A percentile compares a stretch with the other conserved stretches of the same genome.
Evolutionary conservation across 2,329 filamentous ascomycete species (phyloP).

Genomic region (Xylariaceae sp.): DNA sequence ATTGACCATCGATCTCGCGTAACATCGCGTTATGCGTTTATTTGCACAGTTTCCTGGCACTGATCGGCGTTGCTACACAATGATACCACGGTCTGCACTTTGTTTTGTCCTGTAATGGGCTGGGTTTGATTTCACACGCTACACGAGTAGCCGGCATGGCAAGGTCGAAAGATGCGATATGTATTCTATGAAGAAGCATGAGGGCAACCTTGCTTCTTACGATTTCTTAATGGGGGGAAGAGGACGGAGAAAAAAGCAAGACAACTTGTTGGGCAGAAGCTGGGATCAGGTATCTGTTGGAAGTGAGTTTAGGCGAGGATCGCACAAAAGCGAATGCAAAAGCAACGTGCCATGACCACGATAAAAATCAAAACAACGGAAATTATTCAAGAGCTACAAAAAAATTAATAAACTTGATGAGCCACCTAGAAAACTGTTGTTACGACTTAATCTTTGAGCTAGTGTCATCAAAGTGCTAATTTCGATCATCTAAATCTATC

Average conservation of each 20-base stretch:
- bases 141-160: slow-evolving; percentile 12
- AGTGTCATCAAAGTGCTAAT: no score
- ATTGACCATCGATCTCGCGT: slow-evolving; percentile 12
- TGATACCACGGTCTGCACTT: slow-evolving; percentile 32
- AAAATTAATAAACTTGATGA: slow-evolving; percentile 17
- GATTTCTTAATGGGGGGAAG: slow-evolving; percentile 9
- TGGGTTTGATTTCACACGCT: slow-evolving; percentile 19
- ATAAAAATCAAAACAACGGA: slow-evolving; percentile 17
- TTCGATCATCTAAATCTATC: no score
- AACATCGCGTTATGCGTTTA: slow-evolving; percentile 9
- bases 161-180: slow-evolving; percentile 10
- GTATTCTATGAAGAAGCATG: slow-evolving; percentile 26
- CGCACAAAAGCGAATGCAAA: slow-evolving; percentile 8
- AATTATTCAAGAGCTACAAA: slow-evolving; percentile 23
- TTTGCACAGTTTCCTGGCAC: slow-evolving; percentile 20
- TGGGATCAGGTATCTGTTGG: not conserved
- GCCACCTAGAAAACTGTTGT: not conserved
- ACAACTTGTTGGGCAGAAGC: not conserved
- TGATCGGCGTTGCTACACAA: slow-evolving; percentile 28
- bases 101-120: slow-evolving; percentile 20
- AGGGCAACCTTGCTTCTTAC: slow-evolving; percentile 21
- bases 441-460: no score
- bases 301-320: no score
- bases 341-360: slow-evolving; percentile 20
- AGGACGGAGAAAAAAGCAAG: not conserved